These are phyloP conservation scores for Phytophthora tentaculata DNA, from an alignment of 352 stramenopile species.

Conservation along the genomic window DNA sequence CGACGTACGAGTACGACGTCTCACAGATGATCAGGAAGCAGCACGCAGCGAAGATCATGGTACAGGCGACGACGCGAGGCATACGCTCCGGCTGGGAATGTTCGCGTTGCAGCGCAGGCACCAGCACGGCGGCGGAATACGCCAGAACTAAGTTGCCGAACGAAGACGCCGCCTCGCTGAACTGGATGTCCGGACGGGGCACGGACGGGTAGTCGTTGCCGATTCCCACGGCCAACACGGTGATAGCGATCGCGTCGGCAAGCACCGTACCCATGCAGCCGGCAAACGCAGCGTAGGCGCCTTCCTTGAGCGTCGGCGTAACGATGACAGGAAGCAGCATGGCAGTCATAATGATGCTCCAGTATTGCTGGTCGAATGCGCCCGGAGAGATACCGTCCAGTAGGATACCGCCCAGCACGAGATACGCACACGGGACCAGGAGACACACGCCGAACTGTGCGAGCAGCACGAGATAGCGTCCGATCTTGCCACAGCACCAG, in stretches of 20 bases:
- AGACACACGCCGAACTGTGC: slow-evolving; percentile 64
- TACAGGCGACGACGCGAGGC: slow-evolving; percentile 54
- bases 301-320: slow-evolving; percentile 70
- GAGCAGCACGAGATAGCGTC: slow-evolving; percentile 61
- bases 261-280: slow-evolving; percentile 63
- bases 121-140: slow-evolving; percentile 62
- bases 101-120: slow-evolving; percentile 63
- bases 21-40: slow-evolving; percentile 62
- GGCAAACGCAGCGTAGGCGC: slow-evolving; percentile 53
- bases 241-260: slow-evolving; percentile 56
- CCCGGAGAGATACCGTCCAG: slow-evolving; percentile 57
- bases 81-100: slow-evolving; percentile 69
- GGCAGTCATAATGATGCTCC: slow-evolving; percentile 67
- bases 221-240: slow-evolving; percentile 50
- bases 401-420: slow-evolving; percentile 68
- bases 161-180: slow-evolving; percentile 53
- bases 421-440: slow-evolving; percentile 58
- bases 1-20: slow-evolving; percentile 50
- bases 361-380: slow-evolving; percentile 52
- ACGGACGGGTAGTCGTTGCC: slow-evolving; percentile 44
- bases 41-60: slow-evolving; percentile 50
- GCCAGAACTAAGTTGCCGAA: slow-evolving; percentile 70
- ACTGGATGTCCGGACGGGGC: slow-evolving; percentile 45
- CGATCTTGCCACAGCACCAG: slow-evolving; percentile 52
- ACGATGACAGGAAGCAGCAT: slow-evolving; percentile 61